Evolutionary conservation across 2,329 filamentous ascomycete genomes (phyloP), one percentile per base, ranked within the genome.

Genomic region (Rasamsonia emersonii): DNA sequence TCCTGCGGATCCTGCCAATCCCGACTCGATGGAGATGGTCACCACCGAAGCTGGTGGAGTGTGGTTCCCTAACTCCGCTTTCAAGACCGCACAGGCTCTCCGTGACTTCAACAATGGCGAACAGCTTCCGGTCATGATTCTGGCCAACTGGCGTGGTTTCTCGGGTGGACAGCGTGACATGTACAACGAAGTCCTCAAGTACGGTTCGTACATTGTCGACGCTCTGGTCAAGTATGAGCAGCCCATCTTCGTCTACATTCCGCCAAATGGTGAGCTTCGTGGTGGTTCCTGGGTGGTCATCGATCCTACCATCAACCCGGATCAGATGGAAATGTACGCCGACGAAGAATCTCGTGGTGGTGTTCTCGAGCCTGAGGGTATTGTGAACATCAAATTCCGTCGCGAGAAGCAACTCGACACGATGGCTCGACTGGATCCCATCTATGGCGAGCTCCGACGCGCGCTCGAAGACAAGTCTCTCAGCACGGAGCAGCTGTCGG

Each of bases 81-180:
- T 89, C 79, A 98, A 98, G 82, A 98, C 91, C 41, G 91, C 91
- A 3, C 91, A 98, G 65, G 91, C 91, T 35, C 93, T 98, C 68
- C 86, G 82, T 53, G 91, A 98, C 70, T 98, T 98, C 77, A 98
- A 98, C 77, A 78, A 93, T 46, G 91, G 91, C 59, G 91, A 98
- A 68, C 91, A 98, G 69, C 73, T 98, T 54, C 91, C 91, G 36
- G 70, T 98, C 45, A 96, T 98, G 86, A 98, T 98, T 58, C 78
- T 98, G 43, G 91, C 91, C 65, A 98, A 98, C 75, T 98, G 91
- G 91, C 82, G 91, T 78, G 91, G 91, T 71, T 98, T 98, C 85
- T 98, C 91, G 47, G 91, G 91, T 70, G 91, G 91, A 44, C 91
- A 98, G 68, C 86, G 89, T 49, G 91, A 98, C 66, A 98, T 98